Percentiles rank a stretch among this genome's conserved stretches.
Conservation (phyloP, 1,284 basidiomycete genomes). For the Cryptococcus sp. region DNA sequence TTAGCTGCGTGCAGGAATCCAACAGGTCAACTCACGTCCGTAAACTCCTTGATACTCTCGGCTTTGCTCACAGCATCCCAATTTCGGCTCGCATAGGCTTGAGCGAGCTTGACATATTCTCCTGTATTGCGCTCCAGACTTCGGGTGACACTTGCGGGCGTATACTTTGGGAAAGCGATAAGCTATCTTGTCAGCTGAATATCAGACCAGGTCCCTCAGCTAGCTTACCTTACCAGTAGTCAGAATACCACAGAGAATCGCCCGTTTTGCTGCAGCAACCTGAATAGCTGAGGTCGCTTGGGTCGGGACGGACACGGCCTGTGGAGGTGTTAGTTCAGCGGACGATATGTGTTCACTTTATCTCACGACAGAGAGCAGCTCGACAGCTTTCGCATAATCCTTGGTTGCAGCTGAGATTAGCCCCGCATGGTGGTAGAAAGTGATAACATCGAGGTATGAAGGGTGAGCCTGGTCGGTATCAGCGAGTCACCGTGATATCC, state of each 20-base stretch:
- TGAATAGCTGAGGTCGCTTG: constrained; percentile 35
- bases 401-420: constrained; percentile 23
- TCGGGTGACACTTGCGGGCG: constrained; percentile 18
- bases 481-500: too few species aligned
- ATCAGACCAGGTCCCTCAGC: neutral
- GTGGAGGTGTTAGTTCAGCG: neutral
- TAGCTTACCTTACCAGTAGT: constrained; percentile 29
- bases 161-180: constrained; percentile 29
- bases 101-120: constrained; percentile 31
- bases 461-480: constrained; percentile 8
- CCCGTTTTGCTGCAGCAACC: constrained; percentile 35
- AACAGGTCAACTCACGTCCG: constrained; percentile 14
- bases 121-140: constrained; percentile 25
- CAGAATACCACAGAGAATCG: constrained; percentile 38
- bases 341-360: neutral
- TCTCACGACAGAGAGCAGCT: constrained; percentile 27
- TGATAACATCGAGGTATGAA: constrained; percentile 35
- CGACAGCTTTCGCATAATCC: constrained; percentile 23
- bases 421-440: constrained; percentile 42
- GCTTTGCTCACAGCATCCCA: constrained; percentile 23
- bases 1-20: neutral
- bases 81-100: constrained; percentile 26
- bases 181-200: neutral
- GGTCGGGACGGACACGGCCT: constrained; percentile 35
- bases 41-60: constrained; percentile 11